Conservation (phyloP, 2,329 filamentous ascomycete species). For the Diaporthe vaccinii region DNA sequence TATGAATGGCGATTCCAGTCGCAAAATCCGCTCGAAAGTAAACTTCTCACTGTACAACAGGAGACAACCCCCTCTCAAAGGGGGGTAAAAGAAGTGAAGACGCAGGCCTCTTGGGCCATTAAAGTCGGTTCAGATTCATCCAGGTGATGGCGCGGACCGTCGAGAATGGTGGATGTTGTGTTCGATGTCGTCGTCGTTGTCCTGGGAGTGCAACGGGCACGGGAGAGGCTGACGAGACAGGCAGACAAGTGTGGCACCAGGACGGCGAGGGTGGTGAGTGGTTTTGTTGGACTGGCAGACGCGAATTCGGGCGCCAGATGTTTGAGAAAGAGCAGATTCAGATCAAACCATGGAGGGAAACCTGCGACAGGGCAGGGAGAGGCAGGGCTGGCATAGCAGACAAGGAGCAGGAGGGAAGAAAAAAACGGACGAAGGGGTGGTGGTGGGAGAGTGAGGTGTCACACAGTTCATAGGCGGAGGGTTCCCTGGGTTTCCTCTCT, state of each 20-base stretch:
- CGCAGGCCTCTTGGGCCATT: conserved; percentile 56
- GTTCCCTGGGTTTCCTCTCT: background rate
- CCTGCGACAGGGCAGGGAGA: conserved; percentile 39
- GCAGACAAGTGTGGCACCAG: background rate
- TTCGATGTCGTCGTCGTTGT: conserved; percentile 36
- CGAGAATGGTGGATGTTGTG: background rate
- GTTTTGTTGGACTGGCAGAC: conserved; percentile 34
- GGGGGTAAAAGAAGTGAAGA: conserved; percentile 44
- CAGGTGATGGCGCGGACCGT: conserved; percentile 45
- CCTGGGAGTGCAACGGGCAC: conserved; percentile 4
- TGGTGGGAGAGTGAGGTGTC: conserved; percentile 14
- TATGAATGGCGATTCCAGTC: conserved; percentile 59
- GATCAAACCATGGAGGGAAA: conserved; percentile 38
- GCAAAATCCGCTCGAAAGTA: conserved; percentile 48
- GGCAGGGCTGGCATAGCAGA: conserved; percentile 27
- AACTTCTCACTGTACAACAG: conserved; percentile 45
- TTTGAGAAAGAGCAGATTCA: conserved; percentile 35
- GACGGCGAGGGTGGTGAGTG: conserved; percentile 29
- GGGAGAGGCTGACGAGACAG: conserved; percentile 15
- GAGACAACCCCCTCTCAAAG: conserved; percentile 49
- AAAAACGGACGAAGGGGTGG: conserved; percentile 38
- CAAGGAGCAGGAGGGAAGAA: conserved; percentile 35
- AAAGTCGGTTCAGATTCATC: conserved; percentile 56
- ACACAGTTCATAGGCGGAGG: conserved; percentile 9
- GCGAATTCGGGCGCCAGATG: conserved; percentile 3